A percentile compares a stretch with the other conserved stretches of the same genome.
These are phyloP conservation scores for Carnegiea gigantea DNA, from an alignment of 179 eudicot genomes.

Conservation along the genomic window DNA sequence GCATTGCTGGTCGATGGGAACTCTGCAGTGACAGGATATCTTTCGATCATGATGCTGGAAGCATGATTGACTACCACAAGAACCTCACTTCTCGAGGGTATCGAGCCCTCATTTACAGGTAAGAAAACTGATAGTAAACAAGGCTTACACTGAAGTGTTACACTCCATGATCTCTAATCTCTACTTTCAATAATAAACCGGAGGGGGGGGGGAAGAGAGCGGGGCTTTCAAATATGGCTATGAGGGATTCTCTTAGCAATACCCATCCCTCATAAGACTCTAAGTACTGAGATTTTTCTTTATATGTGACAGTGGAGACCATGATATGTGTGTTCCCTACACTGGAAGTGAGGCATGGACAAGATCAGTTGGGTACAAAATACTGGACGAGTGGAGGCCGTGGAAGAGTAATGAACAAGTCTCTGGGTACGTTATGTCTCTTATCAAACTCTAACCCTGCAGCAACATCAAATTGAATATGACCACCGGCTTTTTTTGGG, in stretches of 20 bases:
- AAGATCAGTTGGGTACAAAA: slow-evolving; percentile 62
- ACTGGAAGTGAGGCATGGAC: slow-evolving; percentile 89
- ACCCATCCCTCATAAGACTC: background rate
- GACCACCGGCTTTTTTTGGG: background rate
- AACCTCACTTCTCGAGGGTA: slow-evolving; percentile 76
- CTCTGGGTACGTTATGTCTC: slow-evolving; percentile 49
- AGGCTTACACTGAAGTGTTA: background rate
- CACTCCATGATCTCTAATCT: background rate
- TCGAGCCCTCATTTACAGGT: slow-evolving; percentile 92
- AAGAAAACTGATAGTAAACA: background rate
- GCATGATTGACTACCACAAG: slow-evolving; percentile 92
- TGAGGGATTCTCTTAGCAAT: too few species aligned
- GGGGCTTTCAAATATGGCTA: too few species aligned
- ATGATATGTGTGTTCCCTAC: slow-evolving; percentile 87
- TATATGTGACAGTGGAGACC: slow-evolving; percentile 66
- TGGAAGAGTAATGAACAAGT: slow-evolving; percentile 62
- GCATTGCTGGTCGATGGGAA: slow-evolving; percentile 65
- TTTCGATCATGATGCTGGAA: slow-evolving; percentile 76
- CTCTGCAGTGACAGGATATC: slow-evolving; percentile 62
- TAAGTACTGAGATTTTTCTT: background rate
- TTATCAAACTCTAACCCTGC: background rate
- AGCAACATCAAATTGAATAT: background rate
- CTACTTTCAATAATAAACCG: too few species aligned
- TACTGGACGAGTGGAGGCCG: slow-evolving; percentile 76
- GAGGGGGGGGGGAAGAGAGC: too few species aligned